Conservation (phyloP, 2,329 filamentous ascomycete genomes). For the Bipolaris oryzae region DNA sequence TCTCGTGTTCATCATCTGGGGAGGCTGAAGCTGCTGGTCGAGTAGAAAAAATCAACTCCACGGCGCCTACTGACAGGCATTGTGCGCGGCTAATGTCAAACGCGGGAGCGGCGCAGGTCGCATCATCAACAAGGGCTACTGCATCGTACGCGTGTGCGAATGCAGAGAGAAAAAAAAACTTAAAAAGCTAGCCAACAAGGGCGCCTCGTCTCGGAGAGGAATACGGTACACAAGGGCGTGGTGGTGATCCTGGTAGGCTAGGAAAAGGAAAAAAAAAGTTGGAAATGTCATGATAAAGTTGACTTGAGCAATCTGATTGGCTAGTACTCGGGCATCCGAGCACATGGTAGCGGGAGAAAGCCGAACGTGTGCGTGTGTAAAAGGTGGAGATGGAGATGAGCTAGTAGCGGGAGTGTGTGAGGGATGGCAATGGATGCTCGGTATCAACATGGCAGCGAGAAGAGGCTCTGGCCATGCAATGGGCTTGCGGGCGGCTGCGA, state of each 20-base stretch:
- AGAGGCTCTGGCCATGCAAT: slow-evolving; percentile 17
- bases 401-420: slow-evolving; percentile 13
- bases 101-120: slow-evolving; percentile 21
- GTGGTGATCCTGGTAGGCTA: slow-evolving; percentile 8
- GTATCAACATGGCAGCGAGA: background rate
- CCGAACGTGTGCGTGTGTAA: slow-evolving; percentile 6
- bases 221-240: slow-evolving; percentile 3
- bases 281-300: background rate
- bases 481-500: slow-evolving; percentile 8
- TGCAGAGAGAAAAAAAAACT: background rate
- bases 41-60: slow-evolving; percentile 7
- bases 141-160: background rate
- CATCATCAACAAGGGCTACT: slow-evolving; percentile 8
- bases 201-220: slow-evolving; percentile 5
- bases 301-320: slow-evolving; percentile 9
- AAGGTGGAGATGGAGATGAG: slow-evolving; percentile 19
- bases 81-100: slow-evolving; percentile 25
- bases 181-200: background rate
- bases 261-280: slow-evolving; percentile 1
- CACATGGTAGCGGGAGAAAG: slow-evolving; percentile 19
- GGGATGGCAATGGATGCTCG: slow-evolving; percentile 2
- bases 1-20: slow-evolving; percentile 13
- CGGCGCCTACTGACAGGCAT: slow-evolving; percentile 15
- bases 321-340: slow-evolving; percentile 16
- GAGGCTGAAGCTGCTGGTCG: slow-evolving; percentile 11